Conservation (phyloP, 129 eudicot species). For the Pulicaria dysenterica region DNA sequence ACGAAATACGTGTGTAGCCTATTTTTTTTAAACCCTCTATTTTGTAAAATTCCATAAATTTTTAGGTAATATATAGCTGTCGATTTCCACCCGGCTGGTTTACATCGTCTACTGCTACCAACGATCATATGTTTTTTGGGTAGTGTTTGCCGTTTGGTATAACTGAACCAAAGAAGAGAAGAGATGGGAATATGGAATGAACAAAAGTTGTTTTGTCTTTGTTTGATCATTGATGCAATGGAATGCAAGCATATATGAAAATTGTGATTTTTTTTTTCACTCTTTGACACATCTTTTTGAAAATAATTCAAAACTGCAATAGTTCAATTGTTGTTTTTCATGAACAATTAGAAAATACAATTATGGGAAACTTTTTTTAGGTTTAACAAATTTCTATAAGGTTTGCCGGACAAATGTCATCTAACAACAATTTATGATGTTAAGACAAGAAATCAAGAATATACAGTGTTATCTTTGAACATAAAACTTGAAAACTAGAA, state of each 20-base stretch:
- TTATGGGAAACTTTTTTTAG: neutral
- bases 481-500: no score
- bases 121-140: slow-evolving; percentile 33
- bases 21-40: slow-evolving; percentile 42
- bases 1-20: slow-evolving; percentile 45
- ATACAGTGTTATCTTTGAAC: neutral
- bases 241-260: neutral
- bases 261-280: neutral
- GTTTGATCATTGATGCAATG: neutral
- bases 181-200: neutral
- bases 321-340: no score
- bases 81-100: slow-evolving; percentile 41
- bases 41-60: slow-evolving; percentile 37
- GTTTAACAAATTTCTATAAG: neutral
- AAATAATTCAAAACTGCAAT: neutral
- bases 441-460: no score
- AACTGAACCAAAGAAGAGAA: slow-evolving; percentile 16
- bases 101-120: slow-evolving; percentile 28
- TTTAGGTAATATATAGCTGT: slow-evolving; percentile 51
- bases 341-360: neutral
- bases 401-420: neutral
- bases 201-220: neutral
- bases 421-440: no score
- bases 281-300: neutral
- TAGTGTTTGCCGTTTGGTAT: slow-evolving; percentile 17